A percentile compares a stretch with the other conserved stretches of the same genome.
These are phyloP conservation scores for Amaranthus hypochondriacus DNA, from an alignment of 148 eudicot species.

Conservation along the genomic window DNA sequence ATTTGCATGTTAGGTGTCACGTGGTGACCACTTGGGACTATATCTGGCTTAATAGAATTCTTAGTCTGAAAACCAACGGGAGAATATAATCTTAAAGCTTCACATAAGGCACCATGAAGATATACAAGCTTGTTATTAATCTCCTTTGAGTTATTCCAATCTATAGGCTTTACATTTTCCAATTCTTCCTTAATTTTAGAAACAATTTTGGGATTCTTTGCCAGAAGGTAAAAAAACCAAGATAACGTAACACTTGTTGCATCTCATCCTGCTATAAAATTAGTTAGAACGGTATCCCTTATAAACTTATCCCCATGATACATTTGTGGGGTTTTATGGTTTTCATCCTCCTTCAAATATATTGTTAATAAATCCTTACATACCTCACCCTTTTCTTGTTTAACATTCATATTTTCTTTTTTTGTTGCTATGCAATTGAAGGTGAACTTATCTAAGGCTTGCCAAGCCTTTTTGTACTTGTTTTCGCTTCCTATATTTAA, in stretches of 20 bases:
- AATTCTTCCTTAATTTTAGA: conserved; percentile 34
- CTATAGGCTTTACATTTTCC: not conserved
- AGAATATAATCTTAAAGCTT: conserved; percentile 46
- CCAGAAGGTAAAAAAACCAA: conserved; percentile 45
- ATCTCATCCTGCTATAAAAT: conserved; percentile 37
- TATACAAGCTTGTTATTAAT: conserved; percentile 32
- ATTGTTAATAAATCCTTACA: conserved; percentile 38
- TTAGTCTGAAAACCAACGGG: conserved; percentile 43
- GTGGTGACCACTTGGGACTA: conserved; percentile 43
- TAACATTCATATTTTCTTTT: conserved; percentile 20
- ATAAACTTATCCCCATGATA: conserved; percentile 12
- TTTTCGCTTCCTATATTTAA: conserved; percentile 41
- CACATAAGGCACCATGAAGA: conserved; percentile 45
- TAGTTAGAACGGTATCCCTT: conserved; percentile 24
- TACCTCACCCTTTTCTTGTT: not conserved
- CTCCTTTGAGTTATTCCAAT: conserved; percentile 23
- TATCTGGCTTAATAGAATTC: conserved; percentile 25
- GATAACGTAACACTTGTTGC: conserved; percentile 38
- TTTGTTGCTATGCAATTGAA: conserved; percentile 27
- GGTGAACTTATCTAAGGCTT: conserved; percentile 36
- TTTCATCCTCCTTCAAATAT: conserved; percentile 25
- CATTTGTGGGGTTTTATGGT: not conserved
- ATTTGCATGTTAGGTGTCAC: conserved; percentile 36
- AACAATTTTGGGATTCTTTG: conserved; percentile 21
- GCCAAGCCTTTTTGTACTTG: conserved; percentile 33